Evolutionary conservation across 2,329 filamentous ascomycete genomes (phyloP), one percentile per base, ranked within the genome.

Genomic region (Cladosporium sp.): DNA sequence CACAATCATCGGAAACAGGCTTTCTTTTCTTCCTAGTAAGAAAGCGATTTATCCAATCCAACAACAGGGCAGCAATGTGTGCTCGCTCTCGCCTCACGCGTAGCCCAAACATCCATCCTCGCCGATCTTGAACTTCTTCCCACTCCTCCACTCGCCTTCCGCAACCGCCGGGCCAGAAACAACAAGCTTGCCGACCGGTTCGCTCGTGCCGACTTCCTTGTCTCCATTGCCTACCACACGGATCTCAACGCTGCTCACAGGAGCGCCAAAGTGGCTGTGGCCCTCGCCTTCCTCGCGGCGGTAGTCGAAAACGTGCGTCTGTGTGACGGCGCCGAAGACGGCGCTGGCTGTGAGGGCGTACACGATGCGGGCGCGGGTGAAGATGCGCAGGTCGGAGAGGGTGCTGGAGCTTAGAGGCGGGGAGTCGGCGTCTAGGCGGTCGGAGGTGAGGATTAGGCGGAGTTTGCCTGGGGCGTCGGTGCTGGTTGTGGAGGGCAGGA

Each of bases 271-370:
- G 77, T 96, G 93, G 66, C 79, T 82, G 55, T 81, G 79, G 54
- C 78, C 79, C 14, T 70, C 68, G 21, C 78, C 77, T 41, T 79
- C 79, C 3, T 81, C 68, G 85, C 83, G 70, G 59, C 94, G 84
- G 78, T 98, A 98, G 76, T 98, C 94, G 75, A 92, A 96, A 47
- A 93, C 85, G 68, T 92, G 89, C 8, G 92, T 96, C 80, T 98
- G 94, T 1, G 90, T 83, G n/a, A 96, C 87, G 0, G 93, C 90
- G 44, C 95, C 95, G 2, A 93, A 94, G n/a, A 98, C 91, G 68
- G 87, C 87, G 28, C 92, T 83, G 0, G 91, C 88, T 21, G 92
- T 91, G 64, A 99, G 83, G 3, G 93, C 93, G 77, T 98, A 97
- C 60, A 96, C 84, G 65, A 97, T 84, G 61, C 92, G 87, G 1